Base-by-base conservation (phyloP, 805 yeast genomes). In the Wickerhamomyces xylosicus region DNA sequence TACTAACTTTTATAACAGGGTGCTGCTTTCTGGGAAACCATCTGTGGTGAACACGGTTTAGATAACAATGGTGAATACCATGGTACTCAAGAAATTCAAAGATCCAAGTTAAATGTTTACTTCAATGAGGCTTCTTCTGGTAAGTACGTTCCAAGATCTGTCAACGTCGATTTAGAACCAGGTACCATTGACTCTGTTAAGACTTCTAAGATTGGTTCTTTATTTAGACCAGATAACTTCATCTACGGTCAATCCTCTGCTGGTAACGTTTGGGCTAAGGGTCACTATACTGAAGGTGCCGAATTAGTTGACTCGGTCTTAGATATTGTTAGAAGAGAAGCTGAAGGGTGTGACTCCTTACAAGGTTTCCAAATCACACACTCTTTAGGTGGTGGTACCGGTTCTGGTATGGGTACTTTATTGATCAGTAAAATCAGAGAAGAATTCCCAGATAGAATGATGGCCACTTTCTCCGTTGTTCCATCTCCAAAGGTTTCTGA, bases 311-410 rank as follows among this genome's bases (percentile, higher is more conserved):
- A 92, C 60, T 95, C 86, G 50, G 84, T 89, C 44, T 77, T 87
- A 68, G 97, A 90, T 64, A 83, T 96, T 61, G 77, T 92, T 45
- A 85, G 97, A 72, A 87, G 90, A 63, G 87, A 89, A 76, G 72
- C 92, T 21, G 98, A 90, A 65, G 95, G 87, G 61, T 86, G 97
- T 71, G 95, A 85, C 60, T 97, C 97, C 40, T 74, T 90, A 57
- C 98, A 90, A 69, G 98, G 98, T 47, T 90, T 90, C 70, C 69
- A 90, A 51, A 89, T 90, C 65, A 90, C 96, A 33, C 98, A 90
- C 64, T 90, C 97, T 20, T 75, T 90, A 51, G 97, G 97, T 64
- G 98, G 98, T 71, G 98, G 98, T 75, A 90, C 98, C 38, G 98
- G 98, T 59, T 87, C 97, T 21, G 98, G 98, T 58, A 79, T 90